phyloP scores from a whole-genome alignment of 192 early-diverging fungal genomes.

The Lobosporangium transversale region DNA sequence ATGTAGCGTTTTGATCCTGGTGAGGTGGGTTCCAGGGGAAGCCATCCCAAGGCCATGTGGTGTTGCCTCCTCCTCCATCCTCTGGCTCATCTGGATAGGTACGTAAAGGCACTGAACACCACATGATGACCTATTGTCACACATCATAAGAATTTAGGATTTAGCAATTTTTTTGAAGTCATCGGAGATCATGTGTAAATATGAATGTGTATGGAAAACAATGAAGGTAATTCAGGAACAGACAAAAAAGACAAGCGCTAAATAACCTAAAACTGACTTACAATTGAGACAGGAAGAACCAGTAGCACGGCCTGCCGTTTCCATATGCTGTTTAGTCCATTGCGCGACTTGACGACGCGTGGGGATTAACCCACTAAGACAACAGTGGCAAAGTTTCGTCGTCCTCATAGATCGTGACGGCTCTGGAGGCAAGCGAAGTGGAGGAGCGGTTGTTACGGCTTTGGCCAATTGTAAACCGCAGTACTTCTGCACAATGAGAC shows the following conservation, averaged over 20 bases:
- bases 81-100: slow-evolving; percentile 41
- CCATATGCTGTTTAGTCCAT: slow-evolving; percentile 53
- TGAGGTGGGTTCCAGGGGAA: slow-evolving; percentile 24
- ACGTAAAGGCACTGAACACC: slow-evolving; percentile 43
- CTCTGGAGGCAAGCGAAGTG: slow-evolving; percentile 45
- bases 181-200: not conserved
- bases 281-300: slow-evolving; percentile 44
- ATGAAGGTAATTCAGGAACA: not conserved
- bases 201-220: not conserved
- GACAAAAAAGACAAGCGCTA: not conserved
- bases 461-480: slow-evolving; percentile 37
- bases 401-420: slow-evolving; percentile 52
- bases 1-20: not conserved
- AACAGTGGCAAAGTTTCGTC: slow-evolving; percentile 41
- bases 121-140: slow-evolving; percentile 37
- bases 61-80: slow-evolving; percentile 17
- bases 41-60: slow-evolving; percentile 36
- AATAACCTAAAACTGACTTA: too few relatives aligned
- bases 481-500: too few relatives aligned
- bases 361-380: slow-evolving; percentile 35
- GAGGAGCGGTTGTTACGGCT: slow-evolving; percentile 46
- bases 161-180: too few relatives aligned
- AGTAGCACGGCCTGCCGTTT: slow-evolving; percentile 46
- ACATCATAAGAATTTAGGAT: not conserved
- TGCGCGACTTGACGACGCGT: slow-evolving; percentile 46